phyloP scores from a whole-genome alignment of 257 asterid genomes.

The Solanum chaucha region DNA sequence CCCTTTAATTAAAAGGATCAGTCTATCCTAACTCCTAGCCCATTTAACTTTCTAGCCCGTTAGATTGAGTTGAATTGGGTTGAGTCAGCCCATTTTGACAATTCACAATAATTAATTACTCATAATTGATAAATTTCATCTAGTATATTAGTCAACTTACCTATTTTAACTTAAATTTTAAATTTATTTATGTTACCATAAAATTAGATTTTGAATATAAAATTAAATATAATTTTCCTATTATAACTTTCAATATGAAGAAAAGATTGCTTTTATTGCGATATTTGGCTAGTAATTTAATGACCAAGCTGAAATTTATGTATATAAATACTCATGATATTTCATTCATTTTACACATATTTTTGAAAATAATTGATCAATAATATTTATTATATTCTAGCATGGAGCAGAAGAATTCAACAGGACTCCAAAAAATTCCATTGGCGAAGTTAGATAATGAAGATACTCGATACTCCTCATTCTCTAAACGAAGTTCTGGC shows the following conservation, averaged over 20 bases:
- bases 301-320: background rate
- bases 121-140: background rate
- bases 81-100: background rate
- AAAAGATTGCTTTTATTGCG: background rate
- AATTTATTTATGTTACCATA: background rate
- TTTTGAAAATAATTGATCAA: background rate
- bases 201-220: background rate
- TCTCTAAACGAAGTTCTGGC: background rate
- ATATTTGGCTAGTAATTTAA: background rate
- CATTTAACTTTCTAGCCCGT: background rate
- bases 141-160: background rate
- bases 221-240: background rate
- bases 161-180: background rate
- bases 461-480: background rate
- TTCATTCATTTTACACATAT: background rate
- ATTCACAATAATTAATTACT: background rate
- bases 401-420: background rate
- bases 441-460: background rate
- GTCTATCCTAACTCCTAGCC: background rate
- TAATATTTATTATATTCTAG: background rate
- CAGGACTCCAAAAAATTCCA: fast-evolving
- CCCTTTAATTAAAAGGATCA: background rate
- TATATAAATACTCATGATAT: no score
- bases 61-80: background rate
- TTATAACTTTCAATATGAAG: background rate